Conservation (phyloP, 768 basidiomycete genomes). For the Naganishia kalamii region DNA sequence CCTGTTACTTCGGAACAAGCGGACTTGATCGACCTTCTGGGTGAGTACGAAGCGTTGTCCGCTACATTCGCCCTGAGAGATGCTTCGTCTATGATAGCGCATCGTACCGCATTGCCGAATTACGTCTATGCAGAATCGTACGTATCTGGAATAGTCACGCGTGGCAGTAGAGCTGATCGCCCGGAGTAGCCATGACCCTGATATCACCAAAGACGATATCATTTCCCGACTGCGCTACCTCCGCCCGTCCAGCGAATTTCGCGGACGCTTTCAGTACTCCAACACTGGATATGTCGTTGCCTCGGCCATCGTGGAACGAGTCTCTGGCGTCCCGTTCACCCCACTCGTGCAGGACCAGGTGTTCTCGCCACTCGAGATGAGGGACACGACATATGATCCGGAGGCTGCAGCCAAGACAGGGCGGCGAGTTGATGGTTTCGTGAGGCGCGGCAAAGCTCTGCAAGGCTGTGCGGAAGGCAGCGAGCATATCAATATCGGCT, state of each 20-base stretch:
- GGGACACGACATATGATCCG: constrained; percentile 27
- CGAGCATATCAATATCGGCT: background rate
- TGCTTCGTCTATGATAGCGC: background rate
- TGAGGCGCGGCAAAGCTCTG: constrained; percentile 6
- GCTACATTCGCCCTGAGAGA: background rate
- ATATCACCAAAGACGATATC: background rate
- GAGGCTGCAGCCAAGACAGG: constrained; percentile 25
- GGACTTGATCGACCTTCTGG: constrained; percentile 32
- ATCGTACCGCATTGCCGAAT: constrained; percentile 34
- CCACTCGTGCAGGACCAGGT: constrained; percentile 31
- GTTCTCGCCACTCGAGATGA: constrained; percentile 34
- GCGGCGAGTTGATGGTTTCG: constrained; percentile 24
- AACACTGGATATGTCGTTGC: constrained; percentile 33
- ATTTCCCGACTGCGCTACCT: constrained; percentile 21
- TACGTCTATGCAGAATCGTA: constrained; percentile 29
- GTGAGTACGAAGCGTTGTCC: background rate
- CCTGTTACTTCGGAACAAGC: constrained; percentile 28
- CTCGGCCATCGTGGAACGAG: constrained; percentile 26
- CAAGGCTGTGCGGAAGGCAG: constrained; percentile 24
- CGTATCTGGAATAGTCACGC: background rate
- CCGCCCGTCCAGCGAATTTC: constrained; percentile 33
- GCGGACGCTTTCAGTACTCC: constrained; percentile 37
- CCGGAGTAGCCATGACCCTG: no score
- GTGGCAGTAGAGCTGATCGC: background rate
- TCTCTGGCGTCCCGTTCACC: constrained; percentile 25